Conservation (phyloP, 805 yeast genomes). For the Debaryomyces hansenii region DNA sequence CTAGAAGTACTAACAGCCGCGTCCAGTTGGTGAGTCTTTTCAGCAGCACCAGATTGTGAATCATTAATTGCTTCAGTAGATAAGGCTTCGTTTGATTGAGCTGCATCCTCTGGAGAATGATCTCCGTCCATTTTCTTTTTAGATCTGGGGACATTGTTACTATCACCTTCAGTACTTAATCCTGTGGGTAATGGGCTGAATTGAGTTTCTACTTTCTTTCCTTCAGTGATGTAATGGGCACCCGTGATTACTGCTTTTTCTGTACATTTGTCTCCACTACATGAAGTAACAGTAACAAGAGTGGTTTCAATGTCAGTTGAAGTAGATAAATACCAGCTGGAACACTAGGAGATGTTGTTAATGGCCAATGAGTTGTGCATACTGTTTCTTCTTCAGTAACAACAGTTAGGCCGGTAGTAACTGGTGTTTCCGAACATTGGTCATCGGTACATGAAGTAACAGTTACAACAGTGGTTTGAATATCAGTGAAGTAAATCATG, state of each 20-base stretch:
- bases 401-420: background rate
- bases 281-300: slow-evolving; percentile 26
- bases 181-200: slow-evolving; percentile 1
- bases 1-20: no score
- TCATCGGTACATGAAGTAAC: slow-evolving; percentile 18
- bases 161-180: no score
- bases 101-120: no score
- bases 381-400: slow-evolving; percentile 15
- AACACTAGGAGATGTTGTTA: slow-evolving; percentile 14
- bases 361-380: slow-evolving; percentile 30
- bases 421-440: slow-evolving; percentile 15
- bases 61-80: no score
- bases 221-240: slow-evolving; percentile 25
- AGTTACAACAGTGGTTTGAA: slow-evolving; percentile 10
- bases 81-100: no score
- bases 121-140: no score
- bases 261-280: slow-evolving; percentile 26
- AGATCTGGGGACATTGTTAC: no score
- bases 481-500: slow-evolving; percentile 10
- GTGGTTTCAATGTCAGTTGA: slow-evolving; percentile 9
- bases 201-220: slow-evolving; percentile 12
- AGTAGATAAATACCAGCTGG: slow-evolving; percentile 2
- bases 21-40: no score
- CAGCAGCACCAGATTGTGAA: no score
- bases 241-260: slow-evolving; percentile 27